A percentile compares a stretch with the other conserved stretches of the same genome.
These are phyloP conservation scores for Aspergillus leporis DNA, from an alignment of 495 filamentous ascomycete species.

Conservation along the genomic window DNA sequence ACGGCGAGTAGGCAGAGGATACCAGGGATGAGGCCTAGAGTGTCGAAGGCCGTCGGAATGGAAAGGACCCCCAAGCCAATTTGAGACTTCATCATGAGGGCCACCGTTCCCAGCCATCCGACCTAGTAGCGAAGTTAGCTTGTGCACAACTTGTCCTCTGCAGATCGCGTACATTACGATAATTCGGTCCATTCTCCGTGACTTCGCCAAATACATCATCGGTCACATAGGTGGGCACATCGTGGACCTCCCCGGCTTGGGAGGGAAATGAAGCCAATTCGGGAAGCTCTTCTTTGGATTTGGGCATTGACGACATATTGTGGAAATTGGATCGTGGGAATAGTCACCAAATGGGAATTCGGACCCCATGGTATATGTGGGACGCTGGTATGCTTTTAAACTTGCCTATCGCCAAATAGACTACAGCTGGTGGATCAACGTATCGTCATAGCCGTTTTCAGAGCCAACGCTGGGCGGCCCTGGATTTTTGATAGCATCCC, in stretches of 20 bases:
- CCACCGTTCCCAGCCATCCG: conserved; percentile 35
- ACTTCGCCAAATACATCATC: conserved; percentile 22
- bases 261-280: background rate
- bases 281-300: background rate
- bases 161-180: conserved; percentile 16
- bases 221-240: conserved; percentile 1
- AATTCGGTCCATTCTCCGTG: conserved; percentile 19
- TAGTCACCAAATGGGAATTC: too few species aligned
- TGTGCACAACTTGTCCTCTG: background rate
- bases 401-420: too few species aligned
- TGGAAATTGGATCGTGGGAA: background rate
- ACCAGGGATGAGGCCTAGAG: conserved; percentile 58
- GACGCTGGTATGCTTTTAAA: too few species aligned
- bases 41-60: conserved; percentile 60
- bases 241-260: background rate
- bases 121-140: conserved; percentile 24
- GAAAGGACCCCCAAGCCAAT: conserved; percentile 65
- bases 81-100: conserved; percentile 45
- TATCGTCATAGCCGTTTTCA: too few species aligned
- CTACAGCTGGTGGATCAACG: too few species aligned
- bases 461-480: too few species aligned
- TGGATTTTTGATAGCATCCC: too few species aligned
- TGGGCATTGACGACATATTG: background rate
- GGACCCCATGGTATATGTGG: background rate
- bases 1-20: conserved; percentile 53